Evolutionary conservation across 371 early-diverging fungal species (phyloP).

Genomic region (Saksenaea vasiformis): DNA sequence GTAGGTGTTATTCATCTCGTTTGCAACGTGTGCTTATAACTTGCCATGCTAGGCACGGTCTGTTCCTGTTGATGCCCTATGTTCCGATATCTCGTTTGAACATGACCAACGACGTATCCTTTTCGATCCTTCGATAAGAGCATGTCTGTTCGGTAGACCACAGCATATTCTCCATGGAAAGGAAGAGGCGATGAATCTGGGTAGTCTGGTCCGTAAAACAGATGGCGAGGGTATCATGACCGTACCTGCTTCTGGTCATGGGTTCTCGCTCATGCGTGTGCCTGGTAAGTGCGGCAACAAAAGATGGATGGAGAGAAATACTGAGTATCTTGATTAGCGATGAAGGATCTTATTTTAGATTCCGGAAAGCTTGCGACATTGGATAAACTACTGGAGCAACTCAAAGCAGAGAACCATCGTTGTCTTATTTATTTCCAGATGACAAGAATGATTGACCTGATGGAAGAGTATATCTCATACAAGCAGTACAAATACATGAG

Average conservation of each 20-base stretch:
- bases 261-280: conserved; percentile 48
- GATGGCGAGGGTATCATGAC: conserved; percentile 37
- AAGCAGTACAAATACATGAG: conserved; percentile 91
- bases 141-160: conserved; percentile 53
- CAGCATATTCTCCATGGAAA: conserved; percentile 21
- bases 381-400: conserved; percentile 83
- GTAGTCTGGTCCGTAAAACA: conserved; percentile 20
- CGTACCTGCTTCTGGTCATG: conserved; percentile 35
- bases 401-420: conserved; percentile 93
- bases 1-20: conserved; percentile 17
- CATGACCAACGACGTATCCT: conserved; percentile 54
- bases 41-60: conserved; percentile 56
- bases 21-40: conserved; percentile 14
- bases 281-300: conserved; percentile 32
- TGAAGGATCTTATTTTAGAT: conserved; percentile 85
- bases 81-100: conserved; percentile 68
- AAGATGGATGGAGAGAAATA: not conserved
- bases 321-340: conserved; percentile 42
- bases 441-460: conserved; percentile 97
- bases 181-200: conserved; percentile 22
- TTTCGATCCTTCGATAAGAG: conserved; percentile 51
- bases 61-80: conserved; percentile 66
- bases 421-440: conserved; percentile 99
- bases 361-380: conserved; percentile 95
- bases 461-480: conserved; percentile 93